Evolutionary conservation across 2,329 filamentous ascomycete genomes (phyloP).

Genomic region (Penicillium fuscoglaucum): DNA sequence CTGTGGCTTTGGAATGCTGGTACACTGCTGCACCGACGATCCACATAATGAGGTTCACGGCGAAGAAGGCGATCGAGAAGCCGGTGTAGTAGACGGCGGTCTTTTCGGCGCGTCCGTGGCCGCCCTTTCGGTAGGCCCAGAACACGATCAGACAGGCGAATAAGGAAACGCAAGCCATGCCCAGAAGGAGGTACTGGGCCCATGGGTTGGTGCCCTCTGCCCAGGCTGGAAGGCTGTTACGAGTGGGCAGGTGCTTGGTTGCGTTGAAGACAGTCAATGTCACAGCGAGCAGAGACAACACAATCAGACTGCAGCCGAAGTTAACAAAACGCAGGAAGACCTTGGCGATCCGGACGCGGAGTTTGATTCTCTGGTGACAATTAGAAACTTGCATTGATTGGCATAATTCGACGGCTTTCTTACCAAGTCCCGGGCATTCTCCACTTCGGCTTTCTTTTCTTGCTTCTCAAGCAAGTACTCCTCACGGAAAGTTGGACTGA

Average conservation of each 20-base stretch:
- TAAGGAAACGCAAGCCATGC: slow-evolving; percentile 78
- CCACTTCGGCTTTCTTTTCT: slow-evolving; percentile 76
- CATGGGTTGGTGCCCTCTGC: slow-evolving; percentile 74
- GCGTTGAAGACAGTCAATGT: slow-evolving; percentile 91
- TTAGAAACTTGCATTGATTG: slow-evolving; percentile 37
- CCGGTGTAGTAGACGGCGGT: slow-evolving; percentile 92
- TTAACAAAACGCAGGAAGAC: slow-evolving; percentile 92
- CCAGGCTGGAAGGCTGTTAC: slow-evolving; percentile 85
- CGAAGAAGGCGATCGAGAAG: slow-evolving; percentile 91
- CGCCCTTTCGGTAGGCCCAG: slow-evolving; percentile 81
- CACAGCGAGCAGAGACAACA: slow-evolving; percentile 84
- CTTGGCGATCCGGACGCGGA: slow-evolving; percentile 87
- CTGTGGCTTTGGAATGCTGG: slow-evolving; percentile 72
- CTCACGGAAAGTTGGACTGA: slow-evolving; percentile 89
- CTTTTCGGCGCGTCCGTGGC: slow-evolving; percentile 86
- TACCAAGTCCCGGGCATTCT: slow-evolving; percentile 86
- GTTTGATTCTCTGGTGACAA: slow-evolving; percentile 76
- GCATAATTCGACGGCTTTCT: slow-evolving; percentile 39
- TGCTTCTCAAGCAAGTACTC: slow-evolving; percentile 84
- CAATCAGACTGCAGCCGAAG: slow-evolving; percentile 94
- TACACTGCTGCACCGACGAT: slow-evolving; percentile 79
- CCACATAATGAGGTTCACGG: slow-evolving; percentile 92
- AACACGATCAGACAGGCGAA: slow-evolving; percentile 77
- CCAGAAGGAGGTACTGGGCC: slow-evolving; percentile 84
- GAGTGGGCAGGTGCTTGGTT: slow-evolving; percentile 69